Percentiles rank a stretch among this genome's conserved stretches.
phyloP scores from a whole-genome alignment of 106 monocot species.

The Allium cepa region DNA sequence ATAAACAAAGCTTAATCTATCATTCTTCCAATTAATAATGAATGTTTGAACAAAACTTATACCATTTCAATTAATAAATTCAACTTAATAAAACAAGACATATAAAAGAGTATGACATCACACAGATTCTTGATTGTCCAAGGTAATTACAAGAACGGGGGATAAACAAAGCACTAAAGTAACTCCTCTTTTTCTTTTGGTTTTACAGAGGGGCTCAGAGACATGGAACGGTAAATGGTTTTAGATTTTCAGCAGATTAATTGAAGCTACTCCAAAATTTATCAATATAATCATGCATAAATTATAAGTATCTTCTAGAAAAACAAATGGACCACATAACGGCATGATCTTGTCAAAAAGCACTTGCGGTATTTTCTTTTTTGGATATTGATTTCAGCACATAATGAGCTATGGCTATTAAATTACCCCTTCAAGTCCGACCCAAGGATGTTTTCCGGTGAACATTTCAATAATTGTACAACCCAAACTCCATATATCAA shows the following conservation, averaged over 20 bases:
- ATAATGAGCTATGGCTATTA: conserved; percentile 4
- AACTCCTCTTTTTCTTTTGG: no score
- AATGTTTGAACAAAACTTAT: background rate
- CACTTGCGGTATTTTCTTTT: background rate
- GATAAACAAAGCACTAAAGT: background rate
- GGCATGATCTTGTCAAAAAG: background rate
- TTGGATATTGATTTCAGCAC: background rate
- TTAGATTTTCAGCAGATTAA: no score
- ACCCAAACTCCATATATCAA: conserved; percentile 98
- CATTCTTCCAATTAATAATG: background rate
- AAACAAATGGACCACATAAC: background rate
- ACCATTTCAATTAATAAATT: background rate
- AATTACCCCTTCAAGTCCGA: conserved; percentile 74
- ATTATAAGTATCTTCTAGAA: background rate
- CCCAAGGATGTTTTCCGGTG: conserved; percentile 94
- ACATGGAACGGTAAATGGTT: no score
- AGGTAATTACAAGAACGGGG: background rate
- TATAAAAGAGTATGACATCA: background rate
- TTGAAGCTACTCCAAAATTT: no score
- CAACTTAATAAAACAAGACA: background rate
- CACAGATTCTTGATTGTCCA: background rate
- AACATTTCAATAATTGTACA: conserved; percentile 99
- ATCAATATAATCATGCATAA: no score
- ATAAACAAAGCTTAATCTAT: background rate
- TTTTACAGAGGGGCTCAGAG: no score